Evolutionary conservation across 164 flowering plant species (phyloP).

Genomic region (Platanus orientalis): DNA sequence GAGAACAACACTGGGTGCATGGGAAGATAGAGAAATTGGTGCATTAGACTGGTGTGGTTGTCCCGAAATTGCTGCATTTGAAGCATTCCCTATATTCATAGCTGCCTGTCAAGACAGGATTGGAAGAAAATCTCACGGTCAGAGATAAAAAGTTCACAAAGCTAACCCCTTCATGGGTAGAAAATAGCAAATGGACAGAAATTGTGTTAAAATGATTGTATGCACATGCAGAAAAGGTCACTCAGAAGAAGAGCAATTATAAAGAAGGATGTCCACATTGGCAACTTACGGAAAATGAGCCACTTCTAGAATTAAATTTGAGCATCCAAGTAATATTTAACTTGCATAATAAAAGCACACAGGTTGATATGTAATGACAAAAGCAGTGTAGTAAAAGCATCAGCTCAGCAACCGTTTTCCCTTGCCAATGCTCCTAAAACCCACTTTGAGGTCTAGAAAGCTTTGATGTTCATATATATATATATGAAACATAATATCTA

Average conservation of each 20-base stretch:
- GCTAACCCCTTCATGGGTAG: not conserved
- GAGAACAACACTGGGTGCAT: no score
- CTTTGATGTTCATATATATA: no score
- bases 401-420: no score
- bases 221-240: not conserved
- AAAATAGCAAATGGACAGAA: not conserved
- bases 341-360: no score
- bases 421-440: no score
- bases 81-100: constrained; percentile 26
- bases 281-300: not conserved
- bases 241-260: not conserved
- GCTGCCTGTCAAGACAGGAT: constrained; percentile 20
- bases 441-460: no score
- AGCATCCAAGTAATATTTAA: no score
- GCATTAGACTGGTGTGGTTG: constrained; percentile 19
- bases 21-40: not conserved
- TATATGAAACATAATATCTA: no score
- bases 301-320: no score
- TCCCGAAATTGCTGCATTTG: constrained; percentile 15
- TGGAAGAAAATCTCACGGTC: not conserved
- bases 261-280: not conserved
- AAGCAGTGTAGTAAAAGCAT: no score
- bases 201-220: not conserved
- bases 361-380: no score
- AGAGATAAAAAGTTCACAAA: not conserved